Evolutionary conservation across 208 protist genomes (phyloP), one percentile per base, ranked within the genome.

Genomic region (Wallacemonas rigidus): DNA sequence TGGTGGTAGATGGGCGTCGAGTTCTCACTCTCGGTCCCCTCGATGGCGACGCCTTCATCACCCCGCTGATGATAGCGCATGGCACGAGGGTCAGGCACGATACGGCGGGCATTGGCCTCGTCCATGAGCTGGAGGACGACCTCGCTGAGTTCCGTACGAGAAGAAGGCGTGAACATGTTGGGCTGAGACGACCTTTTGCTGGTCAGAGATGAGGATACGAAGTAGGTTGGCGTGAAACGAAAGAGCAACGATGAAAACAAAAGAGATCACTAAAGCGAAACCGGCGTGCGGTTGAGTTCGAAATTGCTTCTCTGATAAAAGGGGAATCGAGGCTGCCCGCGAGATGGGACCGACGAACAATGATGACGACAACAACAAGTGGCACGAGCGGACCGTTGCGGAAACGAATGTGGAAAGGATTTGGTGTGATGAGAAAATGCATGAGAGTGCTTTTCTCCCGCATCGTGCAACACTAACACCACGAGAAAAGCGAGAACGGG

Each of bases 1-100:
- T 87, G 82, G 68, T 76, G 83, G 70, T 87, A 91, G 54, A 85
- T 69, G 14, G 74, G 68, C 0, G 80, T 76, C 60, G 72, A 83
- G 1, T 45, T 83, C 2, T 55, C 41, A 8, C 80, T 88, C 56
- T 85, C 83, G 2, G 83, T 91, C 43, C 73, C 75, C 1, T 71
- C 65, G 12, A 93, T 47, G 0, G 76, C n/a, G n/a, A 75, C 6
- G 41, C 71, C 81, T 48, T 78, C 43, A 26, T 50, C 50, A 26
- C 80, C 88, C 65, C 87, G 82, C 41, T 58, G 67, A 6, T 64
- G 70, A 44, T 77, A 64, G 47, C 56, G 60, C 56, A 56, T 11
- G 17, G 75, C 50, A 17, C 8, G 26, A 41, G 39, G 69, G 74
- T 60, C 72, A 14, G 74, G 70, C 14, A 80, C 63, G 45, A 75